Conservation (phyloP, 768 basidiomycete genomes). For the Suillus paluster region DNA sequence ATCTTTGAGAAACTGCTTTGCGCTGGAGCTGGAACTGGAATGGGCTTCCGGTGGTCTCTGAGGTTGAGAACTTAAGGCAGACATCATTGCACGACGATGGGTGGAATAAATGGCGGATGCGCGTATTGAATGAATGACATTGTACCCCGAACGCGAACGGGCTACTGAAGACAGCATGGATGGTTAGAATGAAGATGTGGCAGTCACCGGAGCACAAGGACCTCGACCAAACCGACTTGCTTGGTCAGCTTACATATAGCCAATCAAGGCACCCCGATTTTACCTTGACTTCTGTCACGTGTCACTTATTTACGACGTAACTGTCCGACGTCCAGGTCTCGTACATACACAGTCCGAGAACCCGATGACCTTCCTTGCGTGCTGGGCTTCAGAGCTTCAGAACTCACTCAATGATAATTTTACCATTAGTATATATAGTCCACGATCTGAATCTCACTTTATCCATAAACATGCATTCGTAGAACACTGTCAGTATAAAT, state of each 20-base stretch:
- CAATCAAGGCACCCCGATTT: background rate
- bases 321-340: no score
- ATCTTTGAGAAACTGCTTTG: conserved; percentile 38
- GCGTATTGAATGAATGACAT: conserved; percentile 4
- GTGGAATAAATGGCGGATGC: conserved; percentile 4
- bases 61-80: conserved; percentile 51
- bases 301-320: background rate
- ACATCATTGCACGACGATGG: conserved; percentile 69
- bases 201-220: background rate
- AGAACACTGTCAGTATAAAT: background rate
- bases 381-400: background rate
- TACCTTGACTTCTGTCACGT: background rate
- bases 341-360: no score
- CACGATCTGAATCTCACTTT: background rate
- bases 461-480: background rate
- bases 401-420: background rate
- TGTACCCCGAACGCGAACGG: background rate
- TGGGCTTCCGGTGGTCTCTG: conserved; percentile 24
- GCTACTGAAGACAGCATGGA: conserved; percentile 1
- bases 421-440: background rate
- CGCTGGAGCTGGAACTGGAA: conserved; percentile 11
- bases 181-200: background rate
- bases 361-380: background rate
- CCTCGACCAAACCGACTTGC: background rate
- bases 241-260: conserved; percentile 1